These are phyloP conservation scores for Begonia fuchsioides DNA, from an alignment of 306 rosid species.

Conservation along the genomic window DNA sequence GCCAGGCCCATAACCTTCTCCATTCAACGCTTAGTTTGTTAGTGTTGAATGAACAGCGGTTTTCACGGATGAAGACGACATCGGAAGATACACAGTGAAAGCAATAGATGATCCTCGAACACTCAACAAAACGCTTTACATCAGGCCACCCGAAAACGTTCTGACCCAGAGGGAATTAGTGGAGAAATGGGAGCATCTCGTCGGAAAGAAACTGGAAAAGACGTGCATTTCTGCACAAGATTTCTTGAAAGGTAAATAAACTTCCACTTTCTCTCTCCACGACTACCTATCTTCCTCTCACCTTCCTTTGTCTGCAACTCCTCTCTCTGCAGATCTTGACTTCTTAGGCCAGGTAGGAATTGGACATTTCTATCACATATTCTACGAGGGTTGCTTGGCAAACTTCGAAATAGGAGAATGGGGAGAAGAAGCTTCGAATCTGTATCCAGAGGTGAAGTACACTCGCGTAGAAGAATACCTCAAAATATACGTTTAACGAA, in stretches of 20 bases:
- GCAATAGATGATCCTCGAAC: slow-evolving; percentile 70
- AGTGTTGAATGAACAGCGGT: slow-evolving; percentile 15
- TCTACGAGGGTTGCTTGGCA: slow-evolving; percentile 62
- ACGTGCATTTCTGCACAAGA: slow-evolving; percentile 30
- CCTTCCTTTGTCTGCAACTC: too few species aligned
- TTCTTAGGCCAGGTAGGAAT: slow-evolving; percentile 37
- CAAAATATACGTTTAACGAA: slow-evolving; percentile 3
- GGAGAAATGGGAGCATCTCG: slow-evolving; percentile 55
- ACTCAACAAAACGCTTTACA: slow-evolving; percentile 59
- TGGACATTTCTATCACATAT: slow-evolving; percentile 61
- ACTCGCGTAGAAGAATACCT: slow-evolving; percentile 58
- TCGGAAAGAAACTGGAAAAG: slow-evolving; percentile 37
- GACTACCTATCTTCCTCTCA: not conserved
- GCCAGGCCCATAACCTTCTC: too few species aligned
- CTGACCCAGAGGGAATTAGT: slow-evolving; percentile 52
- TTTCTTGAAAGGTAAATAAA: slow-evolving; percentile 48
- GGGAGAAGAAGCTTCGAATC: slow-evolving; percentile 72
- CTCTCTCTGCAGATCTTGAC: slow-evolving; percentile 27
- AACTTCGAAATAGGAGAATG: slow-evolving; percentile 52
- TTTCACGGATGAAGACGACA: slow-evolving; percentile 58
- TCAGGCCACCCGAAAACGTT: slow-evolving; percentile 58
- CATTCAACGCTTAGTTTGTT: not conserved
- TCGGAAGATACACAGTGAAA: slow-evolving; percentile 50
- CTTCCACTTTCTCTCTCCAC: not conserved
- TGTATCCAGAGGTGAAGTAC: slow-evolving; percentile 71